Percentiles rank a stretch among this genome's conserved stretches.
These are phyloP conservation scores for Giardia duodenalis DNA, from an alignment of 208 protist genomes.

Conservation along the genomic window DNA sequence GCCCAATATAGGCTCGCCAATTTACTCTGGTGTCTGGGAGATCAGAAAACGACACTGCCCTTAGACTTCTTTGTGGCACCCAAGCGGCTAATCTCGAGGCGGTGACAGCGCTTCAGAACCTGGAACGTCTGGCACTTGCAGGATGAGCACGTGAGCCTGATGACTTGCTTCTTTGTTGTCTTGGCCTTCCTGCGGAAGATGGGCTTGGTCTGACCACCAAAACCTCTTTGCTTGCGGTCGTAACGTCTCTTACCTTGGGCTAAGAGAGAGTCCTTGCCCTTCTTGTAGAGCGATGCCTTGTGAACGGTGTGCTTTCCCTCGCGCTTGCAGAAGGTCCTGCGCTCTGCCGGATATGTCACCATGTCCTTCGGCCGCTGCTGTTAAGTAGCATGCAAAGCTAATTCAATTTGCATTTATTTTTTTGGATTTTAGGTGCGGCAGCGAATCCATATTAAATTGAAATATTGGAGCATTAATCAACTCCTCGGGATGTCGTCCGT, in stretches of 20 bases:
- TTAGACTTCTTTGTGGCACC: conserved; percentile 28
- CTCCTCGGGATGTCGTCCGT: conserved; percentile 25
- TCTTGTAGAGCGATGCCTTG: conserved; percentile 84
- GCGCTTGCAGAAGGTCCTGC: conserved; percentile 61
- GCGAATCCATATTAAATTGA: too few species aligned
- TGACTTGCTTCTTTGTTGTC: conserved; percentile 36
- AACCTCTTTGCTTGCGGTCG: conserved; percentile 97
- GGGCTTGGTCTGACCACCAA: conserved; percentile 99
- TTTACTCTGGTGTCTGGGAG: neutral
- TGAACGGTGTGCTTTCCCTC: conserved; percentile 76
- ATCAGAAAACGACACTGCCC: conserved; percentile 11
- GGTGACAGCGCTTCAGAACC: conserved; percentile 29
- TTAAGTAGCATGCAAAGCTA: too few species aligned
- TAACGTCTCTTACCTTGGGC: conserved; percentile 97
- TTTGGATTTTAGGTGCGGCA: too few species aligned
- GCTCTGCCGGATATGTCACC: conserved; percentile 58
- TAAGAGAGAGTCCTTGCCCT: conserved; percentile 87
- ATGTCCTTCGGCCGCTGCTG: too few species aligned
- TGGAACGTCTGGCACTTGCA: conserved; percentile 28
- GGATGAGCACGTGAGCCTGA: conserved; percentile 19
- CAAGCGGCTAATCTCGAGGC: neutral
- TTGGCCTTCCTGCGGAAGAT: conserved; percentile 98
- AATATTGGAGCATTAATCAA: too few species aligned
- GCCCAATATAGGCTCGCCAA: too few species aligned
- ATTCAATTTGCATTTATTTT: too few species aligned